These are phyloP conservation scores for Cyberlindnera japonica DNA, from an alignment of 805 yeast species.

Conservation along the genomic window DNA sequence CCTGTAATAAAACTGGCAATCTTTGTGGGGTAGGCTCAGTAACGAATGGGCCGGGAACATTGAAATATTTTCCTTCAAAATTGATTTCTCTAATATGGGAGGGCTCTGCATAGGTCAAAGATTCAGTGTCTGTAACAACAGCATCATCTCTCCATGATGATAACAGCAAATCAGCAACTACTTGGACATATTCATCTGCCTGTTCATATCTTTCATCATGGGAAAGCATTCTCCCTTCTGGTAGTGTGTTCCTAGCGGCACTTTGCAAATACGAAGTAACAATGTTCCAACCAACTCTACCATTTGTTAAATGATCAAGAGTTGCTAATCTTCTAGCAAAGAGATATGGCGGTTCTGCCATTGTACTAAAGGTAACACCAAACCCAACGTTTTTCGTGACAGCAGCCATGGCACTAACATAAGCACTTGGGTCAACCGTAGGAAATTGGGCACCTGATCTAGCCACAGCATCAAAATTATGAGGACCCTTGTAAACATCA, in stretches of 20 bases:
- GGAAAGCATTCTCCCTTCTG: constrained; percentile 34
- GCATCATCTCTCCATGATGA: constrained; percentile 45
- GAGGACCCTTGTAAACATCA: constrained; percentile 34
- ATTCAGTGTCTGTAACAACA: constrained; percentile 23
- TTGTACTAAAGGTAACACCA: constrained; percentile 43
- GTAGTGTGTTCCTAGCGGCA: constrained; percentile 40
- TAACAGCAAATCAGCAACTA: constrained; percentile 37
- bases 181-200: constrained; percentile 43
- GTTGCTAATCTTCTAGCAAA: constrained; percentile 43
- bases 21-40: constrained; percentile 43
- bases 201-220: constrained; percentile 40
- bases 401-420: constrained; percentile 39
- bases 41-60: constrained; percentile 38
- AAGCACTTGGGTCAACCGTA: constrained; percentile 36
- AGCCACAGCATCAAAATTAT: constrained; percentile 13
- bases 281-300: constrained; percentile 47
- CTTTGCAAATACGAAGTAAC: constrained; percentile 41
- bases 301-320: constrained; percentile 41
- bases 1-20: constrained; percentile 42
- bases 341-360: constrained; percentile 43
- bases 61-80: constrained; percentile 38
- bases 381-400: constrained; percentile 38
- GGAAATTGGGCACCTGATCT: constrained; percentile 33
- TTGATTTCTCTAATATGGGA: constrained; percentile 38
- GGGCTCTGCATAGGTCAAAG: constrained; percentile 37